Evolutionary conservation across 768 basidiomycete species (phyloP).

Genomic region (Rhizopogon roseolus): DNA sequence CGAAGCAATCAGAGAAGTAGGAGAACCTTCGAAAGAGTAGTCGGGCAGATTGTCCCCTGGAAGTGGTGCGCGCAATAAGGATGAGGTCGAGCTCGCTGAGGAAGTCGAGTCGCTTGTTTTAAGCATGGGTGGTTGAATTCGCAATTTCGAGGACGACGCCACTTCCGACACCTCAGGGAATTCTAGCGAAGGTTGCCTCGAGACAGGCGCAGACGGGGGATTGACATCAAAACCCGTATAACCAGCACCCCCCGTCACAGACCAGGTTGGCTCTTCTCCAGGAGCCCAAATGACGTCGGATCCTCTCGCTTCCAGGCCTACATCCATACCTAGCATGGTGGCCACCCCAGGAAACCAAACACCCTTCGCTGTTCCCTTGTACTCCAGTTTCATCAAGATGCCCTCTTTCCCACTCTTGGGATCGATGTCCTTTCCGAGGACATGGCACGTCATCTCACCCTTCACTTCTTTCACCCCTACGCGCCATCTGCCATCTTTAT

Average conservation of each 20-base stretch:
- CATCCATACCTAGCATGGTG: slow-evolving; percentile 74
- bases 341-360: slow-evolving; percentile 84
- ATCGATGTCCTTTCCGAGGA: slow-evolving; percentile 47
- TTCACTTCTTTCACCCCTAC: slow-evolving; percentile 68
- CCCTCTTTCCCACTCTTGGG: slow-evolving; percentile 41
- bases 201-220: slow-evolving; percentile 29
- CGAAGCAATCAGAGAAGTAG: slow-evolving; percentile 47
- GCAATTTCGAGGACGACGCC: slow-evolving; percentile 14
- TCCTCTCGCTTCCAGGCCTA: slow-evolving; percentile 62
- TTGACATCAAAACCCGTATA: slow-evolving; percentile 71
- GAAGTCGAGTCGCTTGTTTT: slow-evolving; percentile 34
- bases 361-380: slow-evolving; percentile 69
- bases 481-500: slow-evolving; percentile 53
- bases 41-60: slow-evolving; percentile 61
- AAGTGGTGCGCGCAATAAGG: slow-evolving; percentile 71
- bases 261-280: slow-evolving; percentile 50
- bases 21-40: slow-evolving; percentile 68
- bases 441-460: slow-evolving; percentile 58
- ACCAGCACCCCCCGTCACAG: slow-evolving; percentile 55
- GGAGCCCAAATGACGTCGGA: slow-evolving; percentile 67
- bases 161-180: slow-evolving; percentile 24
- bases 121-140: slow-evolving; percentile 17
- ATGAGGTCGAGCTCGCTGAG: slow-evolving; percentile 42
- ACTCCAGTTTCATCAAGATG: slow-evolving; percentile 60
- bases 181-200: slow-evolving; percentile 49